These are phyloP conservation scores for Imleria badia DNA, from an alignment of 768 basidiomycete genomes.

Conservation along the genomic window DNA sequence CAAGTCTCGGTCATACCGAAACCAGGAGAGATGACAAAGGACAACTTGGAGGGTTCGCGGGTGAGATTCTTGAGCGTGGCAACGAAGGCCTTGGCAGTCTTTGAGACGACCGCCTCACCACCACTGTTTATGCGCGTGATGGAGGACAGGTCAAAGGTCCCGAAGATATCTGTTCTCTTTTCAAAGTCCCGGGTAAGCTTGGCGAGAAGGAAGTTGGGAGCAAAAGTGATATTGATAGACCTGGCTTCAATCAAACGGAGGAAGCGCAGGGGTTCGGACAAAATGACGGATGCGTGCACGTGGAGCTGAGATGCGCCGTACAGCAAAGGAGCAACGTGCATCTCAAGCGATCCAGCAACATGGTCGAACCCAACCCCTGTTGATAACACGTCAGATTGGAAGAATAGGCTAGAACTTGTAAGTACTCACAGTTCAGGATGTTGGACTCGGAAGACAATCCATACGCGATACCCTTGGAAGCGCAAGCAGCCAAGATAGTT, in stretches of 20 bases:
- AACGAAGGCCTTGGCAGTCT: conserved; percentile 38
- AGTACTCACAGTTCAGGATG: conserved; percentile 40
- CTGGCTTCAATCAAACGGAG: conserved; percentile 35
- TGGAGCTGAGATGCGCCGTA: conserved; percentile 30
- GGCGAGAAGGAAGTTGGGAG: conserved; percentile 45
- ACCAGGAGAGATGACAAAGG: conserved; percentile 36
- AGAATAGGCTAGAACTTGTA: background rate
- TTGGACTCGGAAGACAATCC: conserved; percentile 33
- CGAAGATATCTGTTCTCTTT: conserved; percentile 22
- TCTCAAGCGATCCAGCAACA: conserved; percentile 43
- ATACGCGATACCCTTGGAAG: conserved; percentile 36
- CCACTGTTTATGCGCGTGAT: conserved; percentile 41
- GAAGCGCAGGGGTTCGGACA: conserved; percentile 22
- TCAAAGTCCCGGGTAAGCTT: conserved; percentile 36
- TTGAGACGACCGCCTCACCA: conserved; percentile 42
- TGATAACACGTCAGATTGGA: conserved; percentile 1
- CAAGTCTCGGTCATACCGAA: conserved; percentile 43
- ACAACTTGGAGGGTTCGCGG: conserved; percentile 16
- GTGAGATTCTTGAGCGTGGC: conserved; percentile 29
- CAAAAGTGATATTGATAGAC: conserved; percentile 34
- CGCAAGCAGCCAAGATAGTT: conserved; percentile 35
- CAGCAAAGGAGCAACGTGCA: conserved; percentile 39
- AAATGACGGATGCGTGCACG: conserved; percentile 24
- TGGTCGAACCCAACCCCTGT: conserved; percentile 47
- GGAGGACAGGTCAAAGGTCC: conserved; percentile 34